phyloP scores from a whole-genome alignment of 2,329 filamentous ascomycete species.

The Rutstroemia sydowiana region DNA sequence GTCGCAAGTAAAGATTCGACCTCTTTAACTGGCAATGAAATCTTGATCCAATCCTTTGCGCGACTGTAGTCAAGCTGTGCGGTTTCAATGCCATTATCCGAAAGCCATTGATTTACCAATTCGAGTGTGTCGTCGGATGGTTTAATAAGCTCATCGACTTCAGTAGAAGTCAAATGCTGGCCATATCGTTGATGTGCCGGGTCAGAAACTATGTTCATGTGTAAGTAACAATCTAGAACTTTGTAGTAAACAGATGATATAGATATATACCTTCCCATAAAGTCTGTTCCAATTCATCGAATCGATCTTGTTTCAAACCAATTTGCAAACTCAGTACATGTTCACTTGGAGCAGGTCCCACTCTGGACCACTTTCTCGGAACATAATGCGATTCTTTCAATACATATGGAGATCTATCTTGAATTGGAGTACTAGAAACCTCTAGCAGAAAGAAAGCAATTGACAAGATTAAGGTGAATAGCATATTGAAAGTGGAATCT shows the following conservation, averaged over 20 bases:
- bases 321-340: background rate
- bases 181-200: constrained; percentile 48
- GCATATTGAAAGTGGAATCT: background rate
- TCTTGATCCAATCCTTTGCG: constrained; percentile 49
- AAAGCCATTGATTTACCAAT: constrained; percentile 49
- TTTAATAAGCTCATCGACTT: constrained; percentile 46
- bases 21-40: constrained; percentile 42
- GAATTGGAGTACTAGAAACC: constrained; percentile 25
- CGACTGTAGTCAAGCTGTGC: constrained; percentile 38
- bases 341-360: background rate
- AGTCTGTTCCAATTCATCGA: background rate
- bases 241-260: background rate
- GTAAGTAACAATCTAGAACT: constrained; percentile 8
- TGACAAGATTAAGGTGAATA: background rate
- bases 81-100: constrained; percentile 41
- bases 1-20: constrained; percentile 47
- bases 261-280: background rate
- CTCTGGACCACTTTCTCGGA: background rate
- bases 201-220: constrained; percentile 37
- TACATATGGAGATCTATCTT: constrained; percentile 13
- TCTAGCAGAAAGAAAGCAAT: background rate
- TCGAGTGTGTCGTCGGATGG: constrained; percentile 44
- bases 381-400: background rate
- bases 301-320: constrained; percentile 1
- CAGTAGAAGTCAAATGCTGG: constrained; percentile 41